Evolutionary conservation across 768 basidiomycete species (phyloP).

Genomic region (Podaxis sp.): DNA sequence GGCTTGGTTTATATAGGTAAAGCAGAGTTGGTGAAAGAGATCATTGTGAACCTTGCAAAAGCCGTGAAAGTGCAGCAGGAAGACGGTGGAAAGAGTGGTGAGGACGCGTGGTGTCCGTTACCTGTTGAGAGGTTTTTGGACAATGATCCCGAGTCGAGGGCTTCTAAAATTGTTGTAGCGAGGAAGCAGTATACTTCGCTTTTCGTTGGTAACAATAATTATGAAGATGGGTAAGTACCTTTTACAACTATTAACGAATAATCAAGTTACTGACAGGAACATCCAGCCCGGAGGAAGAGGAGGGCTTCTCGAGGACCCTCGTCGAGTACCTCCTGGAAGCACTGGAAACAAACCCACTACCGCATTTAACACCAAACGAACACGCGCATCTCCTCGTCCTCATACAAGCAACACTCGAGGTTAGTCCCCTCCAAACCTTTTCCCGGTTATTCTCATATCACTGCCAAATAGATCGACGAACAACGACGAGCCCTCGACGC

Average conservation of each 20-base stretch:
- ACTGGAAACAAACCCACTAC: slow-evolving; percentile 62
- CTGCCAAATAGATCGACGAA: slow-evolving; percentile 68
- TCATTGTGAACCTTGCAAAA: slow-evolving; percentile 67
- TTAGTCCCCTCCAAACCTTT: slow-evolving; percentile 27
- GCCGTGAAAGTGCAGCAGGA: slow-evolving; percentile 30
- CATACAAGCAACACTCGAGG: slow-evolving; percentile 87
- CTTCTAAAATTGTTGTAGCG: slow-evolving; percentile 20
- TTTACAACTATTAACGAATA: not conserved
- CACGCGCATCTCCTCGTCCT: slow-evolving; percentile 81
- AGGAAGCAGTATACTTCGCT: slow-evolving; percentile 49
- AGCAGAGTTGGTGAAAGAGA: slow-evolving; percentile 78
- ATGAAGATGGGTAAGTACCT: slow-evolving; percentile 44
- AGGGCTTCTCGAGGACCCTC: slow-evolving; percentile 56
- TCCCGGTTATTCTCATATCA: not conserved
- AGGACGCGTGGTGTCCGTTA: slow-evolving; percentile 45
- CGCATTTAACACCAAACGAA: slow-evolving; percentile 77
- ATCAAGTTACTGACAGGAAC: not conserved
- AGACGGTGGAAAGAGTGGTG: slow-evolving; percentile 9
- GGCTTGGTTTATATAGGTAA: slow-evolving; percentile 54
- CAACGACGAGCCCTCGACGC: slow-evolving; percentile 89
- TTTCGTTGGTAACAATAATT: slow-evolving; percentile 45
- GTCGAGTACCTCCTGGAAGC: slow-evolving; percentile 62
- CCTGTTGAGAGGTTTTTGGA: slow-evolving; percentile 58
- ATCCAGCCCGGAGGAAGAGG: slow-evolving; percentile 48
- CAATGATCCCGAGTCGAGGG: slow-evolving; percentile 26